Percentiles rank a stretch among this genome's conserved stretches.
Conservation (phyloP, 2,329 filamentous ascomycete genomes). For the Xylariaceae sp. region DNA sequence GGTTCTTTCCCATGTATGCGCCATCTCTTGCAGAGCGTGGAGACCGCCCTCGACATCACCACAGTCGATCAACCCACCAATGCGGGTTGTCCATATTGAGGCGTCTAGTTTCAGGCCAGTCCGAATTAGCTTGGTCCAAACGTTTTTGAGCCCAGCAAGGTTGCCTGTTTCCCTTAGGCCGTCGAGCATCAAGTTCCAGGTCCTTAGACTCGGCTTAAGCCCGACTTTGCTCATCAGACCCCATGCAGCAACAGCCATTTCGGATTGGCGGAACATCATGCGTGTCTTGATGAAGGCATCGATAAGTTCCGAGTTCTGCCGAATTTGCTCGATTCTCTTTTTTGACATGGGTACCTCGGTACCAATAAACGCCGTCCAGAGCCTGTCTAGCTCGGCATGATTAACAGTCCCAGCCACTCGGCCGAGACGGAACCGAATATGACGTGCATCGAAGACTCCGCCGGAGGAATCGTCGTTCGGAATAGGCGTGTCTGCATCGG, state of each 20-base stretch:
- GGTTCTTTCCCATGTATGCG: conserved; percentile 48
- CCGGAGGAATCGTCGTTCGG: not conserved
- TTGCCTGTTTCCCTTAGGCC: conserved; percentile 61
- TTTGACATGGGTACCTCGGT: conserved; percentile 11
- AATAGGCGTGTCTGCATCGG: not conserved
- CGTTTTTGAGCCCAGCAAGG: conserved; percentile 51
- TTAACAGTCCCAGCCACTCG: conserved; percentile 17
- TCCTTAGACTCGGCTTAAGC: conserved; percentile 53
- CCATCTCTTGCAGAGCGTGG: conserved; percentile 60
- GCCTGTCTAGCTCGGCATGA: conserved; percentile 19
- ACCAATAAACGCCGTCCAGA: conserved; percentile 27
- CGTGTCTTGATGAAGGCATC: conserved; percentile 28
- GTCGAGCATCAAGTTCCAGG: conserved; percentile 68
- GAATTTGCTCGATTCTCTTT: conserved; percentile 21
- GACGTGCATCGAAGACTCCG: conserved; percentile 2
- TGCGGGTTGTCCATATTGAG: conserved; percentile 63
- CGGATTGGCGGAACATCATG: conserved; percentile 27
- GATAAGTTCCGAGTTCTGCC: conserved; percentile 22
- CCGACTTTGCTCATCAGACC: conserved; percentile 35
- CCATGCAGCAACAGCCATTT: conserved; percentile 28
- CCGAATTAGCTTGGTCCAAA: conserved; percentile 60
- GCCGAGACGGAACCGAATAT: conserved; percentile 17
- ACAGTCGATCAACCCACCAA: conserved; percentile 58
- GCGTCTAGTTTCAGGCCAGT: conserved; percentile 57
- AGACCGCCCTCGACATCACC: conserved; percentile 53